Evolutionary conservation across 371 early-diverging fungal species (phyloP), one percentile per base, ranked within the genome.

Genomic region (Saksenaea vasiformis): DNA sequence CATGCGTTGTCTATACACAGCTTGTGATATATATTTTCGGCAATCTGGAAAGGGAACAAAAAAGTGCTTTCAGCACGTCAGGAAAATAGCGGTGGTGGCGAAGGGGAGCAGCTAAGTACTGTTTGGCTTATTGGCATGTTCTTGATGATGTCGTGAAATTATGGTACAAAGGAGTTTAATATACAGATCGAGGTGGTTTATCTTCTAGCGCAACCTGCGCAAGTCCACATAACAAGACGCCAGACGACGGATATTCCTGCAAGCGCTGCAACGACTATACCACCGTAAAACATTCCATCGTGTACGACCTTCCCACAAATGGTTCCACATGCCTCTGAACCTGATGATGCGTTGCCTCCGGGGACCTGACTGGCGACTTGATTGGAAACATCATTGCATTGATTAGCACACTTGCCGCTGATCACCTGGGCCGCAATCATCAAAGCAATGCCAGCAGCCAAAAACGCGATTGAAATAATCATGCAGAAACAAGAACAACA

Each of bases 401-500:
- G 44, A 9, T 19, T 44, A 4, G 60, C 41, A 54, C 73, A 72
- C 43, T 68, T 65, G 61, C 54, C 61, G 26, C 59, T 58, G 14
- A 69, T 66, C 41, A 72, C 66, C 28, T 58, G 54, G 15, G 70
- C 59, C 14, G 71, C 58, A n/a, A 69, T 60, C 28, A 69, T 71
- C 62, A 74, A 53, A 5, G 65, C 71, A 56, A 70, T 68, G 17
- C 71, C 70, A 34, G 67, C 70, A 13, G 68, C 67, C 17, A 69
- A 35, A 38, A 69, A 71, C 1, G 60, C 71, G n/a, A 72, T 15
- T 22, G 62, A 64, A 31, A 72, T 47, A 13, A 72, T 24, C 62
- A 68, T 61, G 41, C 73, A 72, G 39, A 58, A 72, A 22, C 69
- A 72, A 4, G 66, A 63, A 35, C 69, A 72, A 43, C 73, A 72